Evolutionary conservation across 2,329 filamentous ascomycete species (phyloP), one percentile per base, ranked within the genome.

Genomic region (Paraconiothyrium brasiliense): DNA sequence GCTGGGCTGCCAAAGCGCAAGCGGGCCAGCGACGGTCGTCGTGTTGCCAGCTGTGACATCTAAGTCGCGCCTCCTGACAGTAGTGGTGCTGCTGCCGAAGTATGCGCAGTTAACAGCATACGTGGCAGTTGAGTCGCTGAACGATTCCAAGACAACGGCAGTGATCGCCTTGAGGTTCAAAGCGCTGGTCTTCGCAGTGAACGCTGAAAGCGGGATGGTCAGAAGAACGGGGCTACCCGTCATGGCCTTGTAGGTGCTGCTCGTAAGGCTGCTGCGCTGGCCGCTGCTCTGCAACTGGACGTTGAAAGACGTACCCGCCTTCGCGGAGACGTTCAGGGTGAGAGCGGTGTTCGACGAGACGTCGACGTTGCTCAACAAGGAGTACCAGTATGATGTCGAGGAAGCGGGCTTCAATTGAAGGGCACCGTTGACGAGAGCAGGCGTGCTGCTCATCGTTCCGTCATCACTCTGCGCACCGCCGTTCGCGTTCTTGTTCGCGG

Each of bases 311-410:
- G 60, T 14, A 24, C 56, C 60, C 47, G 60, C 51, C 4, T 57
- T 56, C 13, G 57, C 60, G 14, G 60, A 59, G 20, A 62, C 60
- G 30, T 62, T 62, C 35, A 62, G 49, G 43, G 47, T 52, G 22
- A 62, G 51, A 16, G 35, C 51, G 6, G 47, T 44, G 20, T 44
- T 56, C 2, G 56, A 14, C 9, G 60, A 59, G 6, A 59, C 56
- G 47, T 62, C 57, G 13, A 56, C 10, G 27, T 52, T 57, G 57
- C 58, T 54, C 27, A 56, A 46, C 27, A 59, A 37, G 39, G 60
- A 62, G 56, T 62, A 62, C 56, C 56, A 62, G 57, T 62, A 62
- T 3, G 60, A 62, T 20, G 44, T 46, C 11, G 56, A 39, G 11
- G 57, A 24, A n/a, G 51, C 41, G 24, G 60, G 60, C 22, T 59